These are phyloP conservation scores for Coccomyxa sp. DNA, from an alignment of 139 green algal genomes.

Conservation along the genomic window DNA sequence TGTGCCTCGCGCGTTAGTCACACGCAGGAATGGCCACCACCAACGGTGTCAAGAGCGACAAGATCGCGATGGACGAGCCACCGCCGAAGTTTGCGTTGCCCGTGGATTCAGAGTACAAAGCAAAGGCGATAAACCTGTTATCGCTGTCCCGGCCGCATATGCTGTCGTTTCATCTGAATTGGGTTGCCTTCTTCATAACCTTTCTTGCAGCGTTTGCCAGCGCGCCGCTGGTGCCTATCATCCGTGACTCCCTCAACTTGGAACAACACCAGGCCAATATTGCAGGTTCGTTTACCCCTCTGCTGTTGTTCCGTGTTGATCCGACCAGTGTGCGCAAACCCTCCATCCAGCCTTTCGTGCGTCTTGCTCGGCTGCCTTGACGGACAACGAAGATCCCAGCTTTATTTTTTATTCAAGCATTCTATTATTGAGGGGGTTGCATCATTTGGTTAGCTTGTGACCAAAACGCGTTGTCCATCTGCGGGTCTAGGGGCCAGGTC, in stretches of 20 bases:
- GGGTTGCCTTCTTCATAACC: constrained; percentile 18
- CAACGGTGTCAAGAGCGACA: not conserved
- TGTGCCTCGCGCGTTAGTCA: not conserved
- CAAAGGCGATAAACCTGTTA: constrained; percentile 46
- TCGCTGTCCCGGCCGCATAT: constrained; percentile 53
- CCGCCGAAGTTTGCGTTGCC: constrained; percentile 31
- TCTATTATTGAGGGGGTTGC: too few relatives aligned
- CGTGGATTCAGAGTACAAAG: constrained; percentile 76
- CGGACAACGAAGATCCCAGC: too few relatives aligned
- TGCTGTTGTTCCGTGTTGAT: not conserved
- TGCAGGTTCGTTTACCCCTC: not conserved
- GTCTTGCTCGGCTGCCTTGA: too few relatives aligned
- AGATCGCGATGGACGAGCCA: not conserved
- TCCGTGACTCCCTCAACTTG: constrained; percentile 9
- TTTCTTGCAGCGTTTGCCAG: constrained; percentile 21
- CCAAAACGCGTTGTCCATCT: not conserved
- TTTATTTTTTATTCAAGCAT: too few relatives aligned
- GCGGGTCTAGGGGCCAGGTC: not conserved
- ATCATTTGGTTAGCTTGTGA: too few relatives aligned
- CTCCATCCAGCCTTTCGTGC: too few relatives aligned
- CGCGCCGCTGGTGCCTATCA: constrained; percentile 16
- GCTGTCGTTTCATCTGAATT: constrained; percentile 72
- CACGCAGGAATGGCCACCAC: not conserved
- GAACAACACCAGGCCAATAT: not conserved
- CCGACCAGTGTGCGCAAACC: not conserved